Conservation (phyloP, 2,329 filamentous ascomycete genomes). For the Stagonosporopsis chrysanthemi region DNA sequence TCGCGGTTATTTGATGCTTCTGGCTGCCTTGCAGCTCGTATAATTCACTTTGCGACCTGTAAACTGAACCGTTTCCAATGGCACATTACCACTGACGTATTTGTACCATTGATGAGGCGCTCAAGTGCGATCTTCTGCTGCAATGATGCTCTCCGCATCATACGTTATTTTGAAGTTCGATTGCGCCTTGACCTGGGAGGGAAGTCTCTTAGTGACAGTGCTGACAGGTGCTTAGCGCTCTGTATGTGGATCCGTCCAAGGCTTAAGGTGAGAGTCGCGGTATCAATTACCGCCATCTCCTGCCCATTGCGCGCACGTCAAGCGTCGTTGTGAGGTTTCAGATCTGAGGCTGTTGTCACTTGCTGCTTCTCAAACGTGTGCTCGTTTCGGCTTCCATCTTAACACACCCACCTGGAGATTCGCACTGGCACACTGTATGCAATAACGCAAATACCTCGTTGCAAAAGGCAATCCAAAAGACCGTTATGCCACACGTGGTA, state of each 20-base stretch:
- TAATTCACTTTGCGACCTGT: no score
- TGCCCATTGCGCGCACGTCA: neutral
- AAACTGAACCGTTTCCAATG: neutral
- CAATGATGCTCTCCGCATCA: neutral
- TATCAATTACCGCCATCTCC: neutral
- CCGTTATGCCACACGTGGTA: neutral
- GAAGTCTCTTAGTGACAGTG: neutral
- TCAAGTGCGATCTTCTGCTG: neutral
- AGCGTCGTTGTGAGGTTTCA: conserved; percentile 8
- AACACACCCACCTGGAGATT: conserved; percentile 1
- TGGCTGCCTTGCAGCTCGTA: no score
- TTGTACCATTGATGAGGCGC: neutral
- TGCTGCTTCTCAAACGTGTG: conserved; percentile 8
- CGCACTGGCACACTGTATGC: conserved; percentile 4
- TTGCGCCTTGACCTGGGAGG: neutral
- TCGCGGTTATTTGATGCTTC: no score
- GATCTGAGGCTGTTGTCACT: conserved; percentile 4
- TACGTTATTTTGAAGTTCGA: neutral
- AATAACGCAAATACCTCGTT: neutral
- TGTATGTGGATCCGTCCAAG: neutral
- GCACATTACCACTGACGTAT: neutral
- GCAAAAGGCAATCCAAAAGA: no score
- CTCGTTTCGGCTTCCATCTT: conserved; percentile 12
- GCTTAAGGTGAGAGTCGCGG: no score
- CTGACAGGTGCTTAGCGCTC: conserved; percentile 5